These are phyloP conservation scores for Phytophthora tubulina DNA, from an alignment of 352 stramenopile genomes.

Conservation along the genomic window DNA sequence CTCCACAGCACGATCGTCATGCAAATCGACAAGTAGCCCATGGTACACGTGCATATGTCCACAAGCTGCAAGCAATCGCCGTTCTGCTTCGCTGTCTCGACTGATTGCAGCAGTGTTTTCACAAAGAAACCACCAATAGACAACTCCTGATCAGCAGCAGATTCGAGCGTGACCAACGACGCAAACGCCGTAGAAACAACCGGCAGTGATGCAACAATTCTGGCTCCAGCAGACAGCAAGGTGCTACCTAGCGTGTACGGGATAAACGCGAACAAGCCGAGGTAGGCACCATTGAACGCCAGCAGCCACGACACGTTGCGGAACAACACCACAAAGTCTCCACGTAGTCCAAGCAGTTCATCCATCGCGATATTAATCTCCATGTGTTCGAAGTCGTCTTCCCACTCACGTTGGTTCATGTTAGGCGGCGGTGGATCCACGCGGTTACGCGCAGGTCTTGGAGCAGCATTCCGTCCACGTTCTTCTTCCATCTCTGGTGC, in stretches of 20 bases:
- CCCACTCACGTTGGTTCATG: conserved; percentile 72
- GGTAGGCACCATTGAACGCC: conserved; percentile 97
- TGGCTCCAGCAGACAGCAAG: conserved; percentile 76
- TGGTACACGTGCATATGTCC: conserved; percentile 80
- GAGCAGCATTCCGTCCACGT: conserved; percentile 30
- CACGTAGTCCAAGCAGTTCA: conserved; percentile 96
- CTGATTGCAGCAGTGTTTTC: conserved; percentile 61
- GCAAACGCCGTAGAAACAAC: conserved; percentile 38
- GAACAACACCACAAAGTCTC: conserved; percentile 94
- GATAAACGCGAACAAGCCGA: conserved; percentile 97
- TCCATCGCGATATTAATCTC: conserved; percentile 97
- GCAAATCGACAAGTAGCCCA: conserved; percentile 87
- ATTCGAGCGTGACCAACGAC: conserved; percentile 32
- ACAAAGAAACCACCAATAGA: conserved; percentile 52
- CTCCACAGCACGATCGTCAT: conserved; percentile 87
- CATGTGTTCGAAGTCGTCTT: conserved; percentile 93
- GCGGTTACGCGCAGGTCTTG: conserved; percentile 46
- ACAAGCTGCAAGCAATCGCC: conserved; percentile 89
- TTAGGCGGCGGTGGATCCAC: conserved; percentile 49
- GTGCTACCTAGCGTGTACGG: conserved; percentile 95
- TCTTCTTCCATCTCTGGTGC: conserved; percentile 26
- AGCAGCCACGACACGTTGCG: conserved; percentile 98
- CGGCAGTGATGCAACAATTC: conserved; percentile 69
- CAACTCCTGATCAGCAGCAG: conserved; percentile 32
- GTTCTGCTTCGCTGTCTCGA: conserved; percentile 65